Conservation (phyloP, 306 rosid species). For the Urtica urens region DNA sequence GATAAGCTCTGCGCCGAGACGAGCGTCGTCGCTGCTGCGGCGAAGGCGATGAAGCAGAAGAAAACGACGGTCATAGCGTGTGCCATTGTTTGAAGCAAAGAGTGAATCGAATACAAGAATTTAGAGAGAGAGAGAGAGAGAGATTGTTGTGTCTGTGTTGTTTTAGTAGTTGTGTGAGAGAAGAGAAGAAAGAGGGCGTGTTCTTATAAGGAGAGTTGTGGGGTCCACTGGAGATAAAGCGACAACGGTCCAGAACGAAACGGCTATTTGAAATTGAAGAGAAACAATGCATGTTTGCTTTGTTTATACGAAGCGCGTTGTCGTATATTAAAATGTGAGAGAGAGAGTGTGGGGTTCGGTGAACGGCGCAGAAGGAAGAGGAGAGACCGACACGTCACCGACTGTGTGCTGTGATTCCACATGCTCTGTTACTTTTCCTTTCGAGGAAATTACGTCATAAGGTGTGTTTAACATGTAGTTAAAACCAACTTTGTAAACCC, state of each 20-base stretch:
- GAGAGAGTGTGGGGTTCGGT: too few species aligned
- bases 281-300: too few species aligned
- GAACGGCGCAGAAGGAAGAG: too few species aligned
- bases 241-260: slow-evolving; percentile 1
- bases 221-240: neutral
- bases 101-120: neutral
- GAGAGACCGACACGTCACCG: too few species aligned
- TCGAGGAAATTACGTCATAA: too few species aligned
- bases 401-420: too few species aligned
- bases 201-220: neutral
- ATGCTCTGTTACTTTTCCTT: too few species aligned
- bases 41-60: neutral
- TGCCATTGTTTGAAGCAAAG: neutral
- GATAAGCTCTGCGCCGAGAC: slow-evolving; percentile 18
- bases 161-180: neutral
- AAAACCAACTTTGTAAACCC: too few species aligned
- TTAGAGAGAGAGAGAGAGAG: slow-evolving; percentile 1
- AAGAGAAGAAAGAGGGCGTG: too few species aligned
- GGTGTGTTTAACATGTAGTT: too few species aligned
- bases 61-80: slow-evolving; percentile 2
- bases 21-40: neutral
- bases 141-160: neutral
- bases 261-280: neutral
- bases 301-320: too few species aligned
- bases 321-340: too few species aligned